Base-by-base conservation (phyloP, 352 stramenopile species). In the Phytophthora pini region DNA sequence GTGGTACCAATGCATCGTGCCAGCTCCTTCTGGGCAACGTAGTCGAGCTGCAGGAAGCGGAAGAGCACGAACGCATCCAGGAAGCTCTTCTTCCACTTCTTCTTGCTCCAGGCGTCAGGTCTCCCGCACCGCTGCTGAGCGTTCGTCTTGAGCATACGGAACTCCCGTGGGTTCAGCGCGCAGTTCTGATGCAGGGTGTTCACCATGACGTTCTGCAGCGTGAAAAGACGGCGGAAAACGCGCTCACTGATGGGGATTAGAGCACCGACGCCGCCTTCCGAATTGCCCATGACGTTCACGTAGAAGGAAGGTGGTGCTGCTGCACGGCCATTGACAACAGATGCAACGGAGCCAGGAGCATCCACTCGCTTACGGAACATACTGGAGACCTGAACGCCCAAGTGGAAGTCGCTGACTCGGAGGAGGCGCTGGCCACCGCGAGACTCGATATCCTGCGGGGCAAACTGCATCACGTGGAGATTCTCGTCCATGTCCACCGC, bases 81-180 rank as follows among this genome's bases (percentile, higher is more conserved):
- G 58, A 95, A 95, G 40, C 84, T 91, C 76, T 95, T 95, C 53
- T 95, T 94, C 81, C 84, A 93, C 71, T 95, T 95, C 44, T 93
- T 87, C 71, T 92, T 95, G 70, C 74, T 90, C 88, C 88, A 95
- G 13, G 84, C 88, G 50, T 95, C 88, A 0, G 80, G 64, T 22
- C 88, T 72, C 7, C 88, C 88, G 27, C 74, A 88, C 43, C 79
- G 71, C n/a, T 70, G 76, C 31, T 83, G 72, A 1, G 70, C 76
- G 54, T 94, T 92, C 12, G 82, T 70, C 72, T 92, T 89, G 50
- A 94, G 66, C 58, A 79, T 81, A 8, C 89, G 87, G 63, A 95
- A 97, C 44, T 94, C 87, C 15, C 89, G 84, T 29, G 89, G 89
- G 53, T 97, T 97, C 45, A 97, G 41, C 38, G 87, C 88, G 32